Conservation (phyloP, 495 filamentous ascomycete genomes). For the Annulohypoxylon moriforme region DNA sequence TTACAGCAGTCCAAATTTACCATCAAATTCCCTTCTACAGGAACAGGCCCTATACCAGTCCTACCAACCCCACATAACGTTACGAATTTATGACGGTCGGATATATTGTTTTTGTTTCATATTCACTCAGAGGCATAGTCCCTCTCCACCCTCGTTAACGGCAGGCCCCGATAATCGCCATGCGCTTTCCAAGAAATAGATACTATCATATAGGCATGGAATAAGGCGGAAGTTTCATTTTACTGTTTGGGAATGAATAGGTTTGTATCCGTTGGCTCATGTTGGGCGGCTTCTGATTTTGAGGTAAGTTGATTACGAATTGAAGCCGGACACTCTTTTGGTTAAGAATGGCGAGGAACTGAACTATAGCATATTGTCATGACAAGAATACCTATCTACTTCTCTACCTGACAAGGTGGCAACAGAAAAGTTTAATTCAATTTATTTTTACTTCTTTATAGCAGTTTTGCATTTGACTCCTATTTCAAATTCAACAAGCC, state of each 20-base stretch:
- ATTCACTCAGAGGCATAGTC: background rate
- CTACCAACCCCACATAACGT: background rate
- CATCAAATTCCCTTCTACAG: background rate
- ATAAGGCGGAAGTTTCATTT: too few relatives aligned
- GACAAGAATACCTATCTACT: background rate
- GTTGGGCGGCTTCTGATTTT: background rate
- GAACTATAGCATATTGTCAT: too few relatives aligned
- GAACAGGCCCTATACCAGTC: background rate
- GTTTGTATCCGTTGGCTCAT: background rate
- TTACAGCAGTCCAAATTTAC: slow-evolving; percentile 4
- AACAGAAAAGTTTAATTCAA: background rate
- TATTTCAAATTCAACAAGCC: background rate
- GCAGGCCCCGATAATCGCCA: background rate
- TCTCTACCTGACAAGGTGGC: background rate
- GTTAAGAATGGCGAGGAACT: too few relatives aligned
- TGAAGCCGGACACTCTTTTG: background rate
- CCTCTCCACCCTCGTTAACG: background rate
- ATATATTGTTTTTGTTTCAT: background rate
- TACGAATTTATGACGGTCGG: background rate
- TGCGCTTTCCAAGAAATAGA: background rate
- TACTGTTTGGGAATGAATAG: background rate
- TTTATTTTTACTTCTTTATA: background rate
- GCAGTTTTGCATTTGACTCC: background rate
- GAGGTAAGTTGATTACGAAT: background rate
- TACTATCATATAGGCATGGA: too few relatives aligned